Evolutionary conservation across 2,329 filamentous ascomycete genomes (phyloP).

Genomic region (Arthrobotrys sphaeroides): DNA sequence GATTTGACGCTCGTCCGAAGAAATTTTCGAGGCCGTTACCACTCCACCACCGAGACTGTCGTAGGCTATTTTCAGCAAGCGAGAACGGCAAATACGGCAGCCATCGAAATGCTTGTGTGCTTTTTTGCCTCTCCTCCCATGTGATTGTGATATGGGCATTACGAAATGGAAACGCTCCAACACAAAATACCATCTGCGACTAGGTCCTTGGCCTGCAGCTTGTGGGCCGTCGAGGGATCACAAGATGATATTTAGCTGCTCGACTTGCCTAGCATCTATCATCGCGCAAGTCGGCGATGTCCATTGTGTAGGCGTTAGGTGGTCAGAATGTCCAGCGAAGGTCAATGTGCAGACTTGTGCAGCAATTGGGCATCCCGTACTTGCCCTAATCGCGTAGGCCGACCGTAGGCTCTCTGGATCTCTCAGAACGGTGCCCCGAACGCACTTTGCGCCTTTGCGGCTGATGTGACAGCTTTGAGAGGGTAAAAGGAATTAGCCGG

Average conservation of each 20-base stretch:
- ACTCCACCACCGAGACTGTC: conserved; percentile 32
- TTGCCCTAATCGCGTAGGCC: too few species aligned
- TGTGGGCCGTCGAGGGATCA: conserved; percentile 26
- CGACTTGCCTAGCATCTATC: conserved; percentile 23
- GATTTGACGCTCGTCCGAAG: conserved; percentile 7
- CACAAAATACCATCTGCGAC: background rate
- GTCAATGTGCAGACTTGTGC: background rate
- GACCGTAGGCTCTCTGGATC: background rate
- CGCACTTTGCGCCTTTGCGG: background rate
- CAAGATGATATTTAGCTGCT: conserved; percentile 31
- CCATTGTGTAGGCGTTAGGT: background rate
- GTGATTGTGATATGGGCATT: conserved; percentile 29
- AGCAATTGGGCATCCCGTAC: background rate
- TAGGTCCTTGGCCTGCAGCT: conserved; percentile 27
- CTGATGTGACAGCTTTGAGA: background rate
- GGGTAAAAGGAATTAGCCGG: background rate
- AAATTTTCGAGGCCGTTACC: conserved; percentile 38
- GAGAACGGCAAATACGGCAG: conserved; percentile 46
- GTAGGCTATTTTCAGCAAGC: conserved; percentile 53
- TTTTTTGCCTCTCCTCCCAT: conserved; percentile 18
- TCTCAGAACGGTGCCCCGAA: background rate
- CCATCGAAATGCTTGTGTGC: conserved; percentile 21
- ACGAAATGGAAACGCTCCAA: conserved; percentile 40
- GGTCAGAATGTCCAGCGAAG: background rate
- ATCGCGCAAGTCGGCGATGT: conserved; percentile 29